phyloP scores from a whole-genome alignment of 345 rosid species.

The Litchi chinensis region DNA sequence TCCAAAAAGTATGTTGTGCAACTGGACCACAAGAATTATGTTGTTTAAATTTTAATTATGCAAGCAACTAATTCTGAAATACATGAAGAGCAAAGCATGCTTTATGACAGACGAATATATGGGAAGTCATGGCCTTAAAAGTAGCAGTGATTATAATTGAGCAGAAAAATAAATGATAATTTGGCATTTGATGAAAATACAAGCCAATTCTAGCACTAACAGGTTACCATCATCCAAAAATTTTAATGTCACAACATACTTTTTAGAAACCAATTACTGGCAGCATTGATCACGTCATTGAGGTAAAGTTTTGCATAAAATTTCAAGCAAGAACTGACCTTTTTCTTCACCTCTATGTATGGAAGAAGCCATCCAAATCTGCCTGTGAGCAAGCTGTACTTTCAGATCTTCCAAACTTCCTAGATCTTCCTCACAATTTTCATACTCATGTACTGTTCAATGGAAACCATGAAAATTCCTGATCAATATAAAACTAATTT shows the following conservation, averaged over 20 bases:
- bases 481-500: neutral
- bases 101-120: neutral
- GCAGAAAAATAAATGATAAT: neutral
- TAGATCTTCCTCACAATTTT: conserved; percentile 31
- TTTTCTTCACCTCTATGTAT: conserved; percentile 88
- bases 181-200: neutral
- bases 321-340: conserved; percentile 42
- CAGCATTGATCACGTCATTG: conserved; percentile 1
- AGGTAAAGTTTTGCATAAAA: neutral
- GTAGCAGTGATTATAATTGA: neutral
- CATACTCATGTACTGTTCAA: conserved; percentile 50
- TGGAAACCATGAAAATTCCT: conserved; percentile 8
- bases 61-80: neutral
- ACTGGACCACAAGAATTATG: neutral
- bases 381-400: conserved; percentile 51
- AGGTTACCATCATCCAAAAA: conserved; percentile 11
- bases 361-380: conserved; percentile 94
- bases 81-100: neutral
- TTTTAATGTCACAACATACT: neutral
- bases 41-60: neutral
- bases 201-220: conserved; percentile 1
- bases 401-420: conserved; percentile 53
- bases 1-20: neutral
- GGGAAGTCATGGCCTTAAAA: conserved; percentile 5
- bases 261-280: neutral